phyloP scores from a whole-genome alignment of 163 green algal genomes.

The Volvox carteri region DNA sequence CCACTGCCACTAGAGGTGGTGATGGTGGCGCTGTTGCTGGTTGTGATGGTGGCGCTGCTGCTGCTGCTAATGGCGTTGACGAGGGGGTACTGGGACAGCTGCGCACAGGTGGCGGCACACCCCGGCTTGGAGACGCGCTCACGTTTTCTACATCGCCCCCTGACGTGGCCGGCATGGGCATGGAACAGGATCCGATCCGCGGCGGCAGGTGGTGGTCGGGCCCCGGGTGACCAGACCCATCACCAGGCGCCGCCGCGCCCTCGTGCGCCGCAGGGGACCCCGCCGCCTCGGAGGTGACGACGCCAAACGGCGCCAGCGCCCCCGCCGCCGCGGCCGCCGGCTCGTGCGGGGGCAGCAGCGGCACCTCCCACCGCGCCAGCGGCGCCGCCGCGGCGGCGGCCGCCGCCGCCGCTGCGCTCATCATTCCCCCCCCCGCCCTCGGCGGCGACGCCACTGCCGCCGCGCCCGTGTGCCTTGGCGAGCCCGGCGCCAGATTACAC shows the following conservation, averaged over 20 bases:
- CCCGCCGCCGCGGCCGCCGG: not conserved
- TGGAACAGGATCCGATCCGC: too few relatives aligned
- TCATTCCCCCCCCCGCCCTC: not conserved
- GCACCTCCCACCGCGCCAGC: not conserved
- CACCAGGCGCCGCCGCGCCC: not conserved
- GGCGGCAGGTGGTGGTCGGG: not conserved
- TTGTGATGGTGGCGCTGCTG: too few relatives aligned
- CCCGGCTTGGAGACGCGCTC: too few relatives aligned
- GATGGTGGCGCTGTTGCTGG: too few relatives aligned
- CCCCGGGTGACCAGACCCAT: not conserved
- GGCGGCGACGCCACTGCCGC: not conserved
- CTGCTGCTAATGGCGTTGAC: too few relatives aligned
- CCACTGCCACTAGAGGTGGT: too few relatives aligned
- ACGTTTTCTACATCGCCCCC: too few relatives aligned
- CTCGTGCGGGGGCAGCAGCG: not conserved
- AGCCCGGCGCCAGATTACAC: constrained; percentile 36
- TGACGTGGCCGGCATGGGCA: too few relatives aligned
- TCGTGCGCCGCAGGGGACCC: not conserved
- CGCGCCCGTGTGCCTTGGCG: not conserved
- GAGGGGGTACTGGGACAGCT: too few relatives aligned
- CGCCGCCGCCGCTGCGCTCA: not conserved
- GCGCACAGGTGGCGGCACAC: too few relatives aligned
- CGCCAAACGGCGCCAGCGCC: not conserved
- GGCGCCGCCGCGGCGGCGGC: not conserved
- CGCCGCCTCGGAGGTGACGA: too few relatives aligned